Conservation (phyloP, 106 monocot species). For the Acanthochlamys bracteata region DNA sequence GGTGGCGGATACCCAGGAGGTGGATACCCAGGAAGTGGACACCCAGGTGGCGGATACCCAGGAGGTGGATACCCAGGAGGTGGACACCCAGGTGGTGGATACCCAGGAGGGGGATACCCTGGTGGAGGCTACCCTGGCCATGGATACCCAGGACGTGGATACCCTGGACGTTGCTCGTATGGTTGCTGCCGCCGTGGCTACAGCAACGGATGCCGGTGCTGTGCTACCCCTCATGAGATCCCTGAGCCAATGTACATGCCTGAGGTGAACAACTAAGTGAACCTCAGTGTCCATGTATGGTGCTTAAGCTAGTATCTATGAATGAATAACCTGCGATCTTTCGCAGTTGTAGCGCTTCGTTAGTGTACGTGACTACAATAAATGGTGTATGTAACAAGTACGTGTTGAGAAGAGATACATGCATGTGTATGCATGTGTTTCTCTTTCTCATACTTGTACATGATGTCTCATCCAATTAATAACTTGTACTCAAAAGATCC, state of each 20-base stretch:
- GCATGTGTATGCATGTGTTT: too few relatives aligned
- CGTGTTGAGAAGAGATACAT: too few relatives aligned
- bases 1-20: neutral
- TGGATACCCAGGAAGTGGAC: constrained; percentile 6
- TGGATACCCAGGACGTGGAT: constrained; percentile 17
- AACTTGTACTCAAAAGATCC: too few relatives aligned
- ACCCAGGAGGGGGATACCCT: constrained; percentile 23
- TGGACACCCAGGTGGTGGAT: neutral
- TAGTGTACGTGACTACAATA: too few relatives aligned
- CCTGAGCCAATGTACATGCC: constrained; percentile 36
- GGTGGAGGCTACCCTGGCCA: constrained; percentile 21
- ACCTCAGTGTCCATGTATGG: too few relatives aligned
- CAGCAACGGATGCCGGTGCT: constrained; percentile 38
- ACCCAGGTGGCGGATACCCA: neutral
- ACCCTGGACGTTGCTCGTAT: constrained; percentile 17
- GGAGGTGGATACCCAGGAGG: neutral
- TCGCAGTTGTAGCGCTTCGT: too few relatives aligned
- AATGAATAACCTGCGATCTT: too few relatives aligned
- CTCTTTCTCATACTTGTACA: too few relatives aligned
- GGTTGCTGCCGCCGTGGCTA: constrained; percentile 18
- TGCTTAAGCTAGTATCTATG: too few relatives aligned
- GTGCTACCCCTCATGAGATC: constrained; percentile 24
- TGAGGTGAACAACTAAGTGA: constrained; percentile 23
- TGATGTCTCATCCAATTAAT: too few relatives aligned
- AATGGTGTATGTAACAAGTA: too few relatives aligned